These are phyloP conservation scores for Pezicula carpinea DNA, from an alignment of 2,329 filamentous ascomycete genomes.

Conservation along the genomic window DNA sequence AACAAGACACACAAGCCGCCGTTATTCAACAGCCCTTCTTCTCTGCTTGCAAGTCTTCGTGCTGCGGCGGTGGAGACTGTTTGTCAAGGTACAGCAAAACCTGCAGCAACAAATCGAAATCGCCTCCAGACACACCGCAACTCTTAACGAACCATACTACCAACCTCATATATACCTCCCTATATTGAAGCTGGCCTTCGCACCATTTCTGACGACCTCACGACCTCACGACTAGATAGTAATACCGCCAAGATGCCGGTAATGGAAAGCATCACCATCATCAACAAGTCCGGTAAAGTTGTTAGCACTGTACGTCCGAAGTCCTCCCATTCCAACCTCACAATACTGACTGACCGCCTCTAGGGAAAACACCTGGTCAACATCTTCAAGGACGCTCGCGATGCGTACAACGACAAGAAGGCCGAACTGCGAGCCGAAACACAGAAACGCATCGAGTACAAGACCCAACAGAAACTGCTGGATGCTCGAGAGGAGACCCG, in stretches of 20 bases:
- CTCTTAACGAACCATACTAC: not conserved
- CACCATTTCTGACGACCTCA: not conserved
- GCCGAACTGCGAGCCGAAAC: constrained; percentile 71
- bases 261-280: constrained; percentile 77
- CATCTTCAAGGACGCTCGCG: constrained; percentile 88
- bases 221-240: not conserved
- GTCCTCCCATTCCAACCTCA: constrained; percentile 4
- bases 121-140: not conserved
- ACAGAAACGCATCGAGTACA: constrained; percentile 52
- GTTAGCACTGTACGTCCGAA: constrained; percentile 69
- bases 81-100: not conserved
- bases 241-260: constrained; percentile 28
- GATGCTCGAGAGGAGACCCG: constrained; percentile 38
- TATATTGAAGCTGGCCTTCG: constrained; percentile 1
- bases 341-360: constrained; percentile 13
- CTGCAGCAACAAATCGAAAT: not conserved
- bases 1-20: too few species aligned
- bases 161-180: not conserved
- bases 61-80: too few species aligned
- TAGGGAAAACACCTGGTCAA: constrained; percentile 86
- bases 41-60: too few species aligned
- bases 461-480: constrained; percentile 49
- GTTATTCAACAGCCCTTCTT: too few species aligned
- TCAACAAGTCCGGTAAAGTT: constrained; percentile 88
- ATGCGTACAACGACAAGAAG: constrained; percentile 83